A percentile compares a stretch with the other conserved stretches of the same genome.
phyloP scores from a whole-genome alignment of 768 basidiomycete species.

The Sporobolomyces pararoseus region DNA sequence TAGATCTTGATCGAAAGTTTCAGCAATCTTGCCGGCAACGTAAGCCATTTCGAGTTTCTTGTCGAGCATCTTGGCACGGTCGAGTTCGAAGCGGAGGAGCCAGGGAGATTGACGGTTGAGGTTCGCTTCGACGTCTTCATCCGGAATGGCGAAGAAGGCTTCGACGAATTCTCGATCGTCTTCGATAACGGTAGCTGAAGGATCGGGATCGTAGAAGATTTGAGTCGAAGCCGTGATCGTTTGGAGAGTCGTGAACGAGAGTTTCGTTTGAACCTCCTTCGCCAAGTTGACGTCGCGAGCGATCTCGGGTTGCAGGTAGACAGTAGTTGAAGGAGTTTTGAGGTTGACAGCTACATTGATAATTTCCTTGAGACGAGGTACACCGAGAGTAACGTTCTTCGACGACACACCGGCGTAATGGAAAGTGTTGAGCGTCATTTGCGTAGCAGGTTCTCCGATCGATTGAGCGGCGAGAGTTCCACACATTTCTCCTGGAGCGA shows the following conservation, averaged over 20 bases:
- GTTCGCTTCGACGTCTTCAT: conserved; percentile 88
- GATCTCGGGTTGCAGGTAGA: conserved; percentile 74
- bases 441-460: conserved; percentile 97
- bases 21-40: conserved; percentile 86
- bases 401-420: conserved; percentile 99
- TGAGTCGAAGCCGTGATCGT: conserved; percentile 93
- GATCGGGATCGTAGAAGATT: conserved; percentile 96
- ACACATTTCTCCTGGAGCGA: conserved; percentile 97
- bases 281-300: conserved; percentile 62
- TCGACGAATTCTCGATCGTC: conserved; percentile 94
- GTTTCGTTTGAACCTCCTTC: conserved; percentile 85
- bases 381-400: conserved; percentile 99
- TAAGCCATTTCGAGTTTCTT: conserved; percentile 91
- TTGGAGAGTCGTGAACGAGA: conserved; percentile 86
- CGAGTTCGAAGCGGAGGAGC: conserved; percentile 93
- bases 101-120: conserved; percentile 90
- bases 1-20: conserved; percentile 89
- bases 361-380: conserved; percentile 96
- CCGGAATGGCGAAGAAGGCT: conserved; percentile 98
- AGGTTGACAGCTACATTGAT: conserved; percentile 99
- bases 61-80: conserved; percentile 96
- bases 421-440: conserved; percentile 99
- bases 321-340: conserved; percentile 93
- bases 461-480: conserved; percentile 97
- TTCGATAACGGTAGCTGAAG: conserved; percentile 85